Evolutionary conservation across 345 rosid genomes (phyloP), one percentile per base, ranked within the genome.

Genomic region (Reutealis trisperma): DNA sequence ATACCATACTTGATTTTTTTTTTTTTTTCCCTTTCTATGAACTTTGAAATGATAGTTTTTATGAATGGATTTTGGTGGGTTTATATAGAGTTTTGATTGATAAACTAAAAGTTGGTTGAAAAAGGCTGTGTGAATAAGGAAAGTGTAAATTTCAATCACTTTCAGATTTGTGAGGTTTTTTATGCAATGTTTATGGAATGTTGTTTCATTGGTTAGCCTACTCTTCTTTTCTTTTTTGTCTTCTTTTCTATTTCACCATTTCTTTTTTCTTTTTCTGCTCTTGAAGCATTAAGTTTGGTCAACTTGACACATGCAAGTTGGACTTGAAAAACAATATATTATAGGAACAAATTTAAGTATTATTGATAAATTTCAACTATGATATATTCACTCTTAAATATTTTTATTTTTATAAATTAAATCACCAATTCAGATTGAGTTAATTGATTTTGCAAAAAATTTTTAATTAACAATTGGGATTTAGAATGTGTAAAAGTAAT

Each of bases 11-110:
- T 37, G 41, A 2, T 37, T 37, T 37, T 37, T 37, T 37, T 37
- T 37, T 0, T 5, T 37, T 37, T 37, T 37, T n/a, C n/a, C 25
- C 1, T 8, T 22, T 5, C 5, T 59, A 59, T 58, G 58, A 8
- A 25, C 0, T 42, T 24, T 22, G 52, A 16, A n/a, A 4, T 32
- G 44, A 65, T 27, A 16, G 10, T 15, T 45, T 27, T 62, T n/a
- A 55, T 32, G 71, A 32, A 47, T 45, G 63, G 19, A 41, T 10
- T 55, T 34, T 67, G 72, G 24, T 71, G 72, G 72, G 34, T 67
- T 75, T 75, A 75, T 51, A 75, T 75, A 75, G 68, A 25, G 32
- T 76, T 45, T 5, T 37, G 6, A 37, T 37, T 67, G 79, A 67
- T 65, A 3, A 30, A 3, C 44, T 24, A 62, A 45, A 13, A 47